Percentiles rank a stretch among this genome's conserved stretches.
These are phyloP conservation scores for Epichloe typhina DNA, from an alignment of 2,329 filamentous ascomycete genomes.

Conservation along the genomic window DNA sequence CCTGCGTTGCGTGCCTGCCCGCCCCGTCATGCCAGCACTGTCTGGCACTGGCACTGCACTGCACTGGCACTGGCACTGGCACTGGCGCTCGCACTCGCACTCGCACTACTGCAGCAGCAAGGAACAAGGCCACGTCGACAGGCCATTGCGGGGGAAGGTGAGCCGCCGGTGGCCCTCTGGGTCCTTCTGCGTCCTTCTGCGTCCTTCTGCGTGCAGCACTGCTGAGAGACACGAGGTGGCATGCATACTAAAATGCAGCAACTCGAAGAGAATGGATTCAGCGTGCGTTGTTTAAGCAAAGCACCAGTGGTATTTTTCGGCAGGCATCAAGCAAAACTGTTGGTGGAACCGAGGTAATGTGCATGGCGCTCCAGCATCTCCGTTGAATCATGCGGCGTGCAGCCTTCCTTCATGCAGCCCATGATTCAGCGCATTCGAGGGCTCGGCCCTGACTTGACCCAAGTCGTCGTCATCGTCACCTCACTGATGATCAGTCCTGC, in stretches of 20 bases:
- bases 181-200: neutral
- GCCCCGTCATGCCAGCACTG: no score
- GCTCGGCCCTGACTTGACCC: neutral
- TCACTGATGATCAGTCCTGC: neutral
- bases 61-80: no score
- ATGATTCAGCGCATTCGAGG: neutral
- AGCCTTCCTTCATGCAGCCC: no score
- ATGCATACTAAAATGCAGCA: neutral
- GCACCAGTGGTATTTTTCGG: neutral
- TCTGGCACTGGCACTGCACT: no score
- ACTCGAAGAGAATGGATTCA: neutral
- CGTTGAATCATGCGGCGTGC: neutral
- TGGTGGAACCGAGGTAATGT: no score
- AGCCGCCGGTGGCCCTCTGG: neutral
- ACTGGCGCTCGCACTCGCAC: neutral
- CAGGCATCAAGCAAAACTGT: no score
- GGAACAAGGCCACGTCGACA: neutral
- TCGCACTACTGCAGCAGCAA: no score
- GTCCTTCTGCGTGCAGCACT: no score
- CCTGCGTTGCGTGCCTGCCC: neutral
- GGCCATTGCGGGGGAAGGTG: conserved; percentile 1
- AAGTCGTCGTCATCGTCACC: neutral
- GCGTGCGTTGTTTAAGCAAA: neutral
- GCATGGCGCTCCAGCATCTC: neutral
- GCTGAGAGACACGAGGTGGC: neutral